A percentile compares a stretch with the other conserved stretches of the same genome.
phyloP scores from a whole-genome alignment of 306 rosid genomes.

The Vigna angularis region DNA sequence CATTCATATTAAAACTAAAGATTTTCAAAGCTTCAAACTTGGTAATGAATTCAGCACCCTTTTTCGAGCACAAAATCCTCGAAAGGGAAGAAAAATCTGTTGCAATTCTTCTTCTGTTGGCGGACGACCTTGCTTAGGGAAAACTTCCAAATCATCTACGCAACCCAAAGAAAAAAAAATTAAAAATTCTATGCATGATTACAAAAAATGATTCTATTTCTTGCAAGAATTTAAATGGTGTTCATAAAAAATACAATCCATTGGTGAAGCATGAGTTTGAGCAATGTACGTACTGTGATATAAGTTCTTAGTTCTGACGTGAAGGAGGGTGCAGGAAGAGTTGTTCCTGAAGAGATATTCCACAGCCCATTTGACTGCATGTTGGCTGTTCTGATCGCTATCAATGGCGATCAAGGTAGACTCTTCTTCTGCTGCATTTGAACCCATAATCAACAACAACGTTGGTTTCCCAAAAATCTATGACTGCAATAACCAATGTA shows the following conservation, averaged over 20 bases:
- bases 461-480: background rate
- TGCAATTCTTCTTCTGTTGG: constrained; percentile 69
- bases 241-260: too few relatives aligned
- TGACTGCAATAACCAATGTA: background rate
- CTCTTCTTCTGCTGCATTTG: background rate
- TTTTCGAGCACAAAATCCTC: constrained; percentile 83
- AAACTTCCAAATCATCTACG: constrained; percentile 47
- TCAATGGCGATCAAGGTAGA: constrained; percentile 64
- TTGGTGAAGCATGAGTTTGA: too few relatives aligned
- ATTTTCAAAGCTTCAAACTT: too few relatives aligned
- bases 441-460: background rate
- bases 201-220: background rate
- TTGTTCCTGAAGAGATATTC: constrained; percentile 52
- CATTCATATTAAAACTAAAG: background rate
- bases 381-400: constrained; percentile 64
- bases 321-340: constrained; percentile 63
- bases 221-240: too few relatives aligned
- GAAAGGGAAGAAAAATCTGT: constrained; percentile 71
- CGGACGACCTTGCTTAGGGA: constrained; percentile 56
- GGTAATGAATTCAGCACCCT: constrained; percentile 54
- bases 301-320: constrained; percentile 56
- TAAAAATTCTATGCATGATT: too few relatives aligned
- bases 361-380: constrained; percentile 82
- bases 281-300: constrained; percentile 51
- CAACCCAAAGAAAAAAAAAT: too few relatives aligned